Base-by-base conservation (phyloP, 495 filamentous ascomycete genomes). In the Jackrogersella multiformis region DNA sequence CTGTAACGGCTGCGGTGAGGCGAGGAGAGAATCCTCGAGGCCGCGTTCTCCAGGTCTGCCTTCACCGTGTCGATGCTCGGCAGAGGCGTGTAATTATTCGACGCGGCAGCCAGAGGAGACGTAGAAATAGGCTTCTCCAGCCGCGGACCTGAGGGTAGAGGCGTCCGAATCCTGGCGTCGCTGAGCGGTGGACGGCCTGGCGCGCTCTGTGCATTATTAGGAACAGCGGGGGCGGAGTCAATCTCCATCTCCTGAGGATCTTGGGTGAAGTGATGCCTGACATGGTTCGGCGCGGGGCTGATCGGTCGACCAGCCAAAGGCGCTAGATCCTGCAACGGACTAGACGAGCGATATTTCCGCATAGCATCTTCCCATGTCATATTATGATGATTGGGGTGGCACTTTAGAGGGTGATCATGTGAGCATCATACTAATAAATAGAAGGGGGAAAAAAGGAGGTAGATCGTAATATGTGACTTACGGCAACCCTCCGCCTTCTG, bases 331-430 rank as follows among this genome's bases (percentile, higher is more conserved):
- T 78, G 79, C 45, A 77, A 71, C 45, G 80, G 75, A 39, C 77
- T 78, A 44, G 73, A 71, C 18, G 77, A 76, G 26, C 74, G 73
- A 73, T 78, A 82, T 64, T 80, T 83, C 57, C 72, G 72, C 26
- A 77, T 72, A 20, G 79, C 78, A 30, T 81, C 79, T 68, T 83
- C 81, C 80, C 80, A 84, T 0, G 80, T 79, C 80, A 81, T 81
- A 66, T 77, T 78, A 61, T 81, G 80, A 68, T 84, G 81, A 51
- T 78, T 78, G 0, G 81, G 80, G 66, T 84, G 79, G 62, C 81
- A 84, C 81, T 84, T 68, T 21, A 63, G 53, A 41, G 51, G 35
- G 42, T 41, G 48, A 63, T 63, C 44, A 72, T 72, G 70, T 76
- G 60, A 74, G 73, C 61, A 48, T 45, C 42, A 54, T 36, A 20